phyloP scores from a whole-genome alignment of 176 grass and related monocot species.

The Neostapfia colusana region DNA sequence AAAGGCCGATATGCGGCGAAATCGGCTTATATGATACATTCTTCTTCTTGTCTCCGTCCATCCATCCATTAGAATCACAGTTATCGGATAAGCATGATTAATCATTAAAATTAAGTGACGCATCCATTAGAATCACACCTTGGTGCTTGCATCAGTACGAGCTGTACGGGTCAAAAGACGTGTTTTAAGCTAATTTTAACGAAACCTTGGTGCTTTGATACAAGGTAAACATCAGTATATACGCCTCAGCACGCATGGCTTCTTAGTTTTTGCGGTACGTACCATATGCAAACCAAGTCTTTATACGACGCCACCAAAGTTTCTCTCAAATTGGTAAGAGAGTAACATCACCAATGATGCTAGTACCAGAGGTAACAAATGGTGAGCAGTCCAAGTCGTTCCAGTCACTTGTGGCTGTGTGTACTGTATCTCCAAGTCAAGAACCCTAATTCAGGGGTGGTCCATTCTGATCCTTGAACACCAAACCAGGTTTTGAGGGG shows the following conservation, averaged over 20 bases:
- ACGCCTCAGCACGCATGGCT: no score
- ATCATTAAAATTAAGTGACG: not conserved
- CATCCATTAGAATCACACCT: not conserved
- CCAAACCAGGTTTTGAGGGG: slow-evolving; percentile 33
- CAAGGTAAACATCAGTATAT: not conserved
- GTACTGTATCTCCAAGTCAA: slow-evolving; percentile 44
- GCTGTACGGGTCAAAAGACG: not conserved
- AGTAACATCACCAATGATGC: slow-evolving; percentile 45
- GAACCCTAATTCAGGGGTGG: slow-evolving; percentile 43
- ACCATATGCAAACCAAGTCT: slow-evolving; percentile 1
- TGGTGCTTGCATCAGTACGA: not conserved
- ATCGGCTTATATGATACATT: not conserved
- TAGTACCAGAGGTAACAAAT: slow-evolving; percentile 14
- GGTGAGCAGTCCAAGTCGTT: slow-evolving; percentile 46
- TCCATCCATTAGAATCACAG: not conserved
- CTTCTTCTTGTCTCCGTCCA: slow-evolving; percentile 38
- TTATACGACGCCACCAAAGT: slow-evolving; percentile 3
- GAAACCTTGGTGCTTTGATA: not conserved
- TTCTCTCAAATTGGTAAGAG: slow-evolving; percentile 27
- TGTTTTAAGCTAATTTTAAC: not conserved
- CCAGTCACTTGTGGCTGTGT: slow-evolving; percentile 35
- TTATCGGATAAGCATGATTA: slow-evolving; percentile 16
- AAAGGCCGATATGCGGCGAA: no score
- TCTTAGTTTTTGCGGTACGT: not conserved
- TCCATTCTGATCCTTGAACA: slow-evolving; percentile 40